A percentile compares a stretch with the other conserved stretches of the same genome.
These are phyloP conservation scores for Candida corydali DNA, from an alignment of 805 yeast species.

Conservation along the genomic window DNA sequence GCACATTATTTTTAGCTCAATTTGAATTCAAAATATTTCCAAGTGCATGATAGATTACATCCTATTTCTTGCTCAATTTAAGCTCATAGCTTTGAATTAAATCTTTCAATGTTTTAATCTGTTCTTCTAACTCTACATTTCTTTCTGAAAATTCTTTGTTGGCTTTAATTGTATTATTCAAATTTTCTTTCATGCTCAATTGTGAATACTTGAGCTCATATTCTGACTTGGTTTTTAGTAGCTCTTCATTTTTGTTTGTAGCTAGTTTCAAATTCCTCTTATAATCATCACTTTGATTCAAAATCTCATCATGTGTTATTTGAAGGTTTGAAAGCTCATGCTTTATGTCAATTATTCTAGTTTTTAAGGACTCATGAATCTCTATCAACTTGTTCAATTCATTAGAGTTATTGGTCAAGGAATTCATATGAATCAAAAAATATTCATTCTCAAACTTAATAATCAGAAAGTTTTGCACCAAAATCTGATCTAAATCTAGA, in stretches of 20 bases:
- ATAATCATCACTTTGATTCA: constrained; percentile 27
- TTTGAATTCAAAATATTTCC: too few relatives aligned
- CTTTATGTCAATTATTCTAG: constrained; percentile 23
- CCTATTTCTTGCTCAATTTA: constrained; percentile 14
- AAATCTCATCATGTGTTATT: constrained; percentile 34
- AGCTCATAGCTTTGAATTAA: too few relatives aligned
- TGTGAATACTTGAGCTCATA: constrained; percentile 23
- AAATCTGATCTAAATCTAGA: constrained; percentile 9
- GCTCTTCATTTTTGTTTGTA: constrained; percentile 15
- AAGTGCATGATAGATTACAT: too few relatives aligned
- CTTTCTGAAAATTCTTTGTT: constrained; percentile 34
- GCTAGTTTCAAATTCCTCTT: constrained; percentile 18
- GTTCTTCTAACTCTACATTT: constrained; percentile 31
- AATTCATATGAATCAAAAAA: constrained; percentile 34
- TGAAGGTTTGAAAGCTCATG: constrained; percentile 25
- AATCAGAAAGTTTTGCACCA: constrained; percentile 20
- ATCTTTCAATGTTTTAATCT: too few relatives aligned
- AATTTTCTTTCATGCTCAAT: constrained; percentile 35
- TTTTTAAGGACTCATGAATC: constrained; percentile 28
- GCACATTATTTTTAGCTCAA: too few relatives aligned
- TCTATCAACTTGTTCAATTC: constrained; percentile 37
- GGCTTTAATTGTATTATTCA: constrained; percentile 36
- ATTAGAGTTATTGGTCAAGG: constrained; percentile 32
- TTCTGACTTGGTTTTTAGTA: constrained; percentile 12
- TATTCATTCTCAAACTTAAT: constrained; percentile 36